Evolutionary conservation across 2,329 filamentous ascomycete genomes (phyloP).

Genomic region (Paraphaeosphaeria sporulosa): DNA sequence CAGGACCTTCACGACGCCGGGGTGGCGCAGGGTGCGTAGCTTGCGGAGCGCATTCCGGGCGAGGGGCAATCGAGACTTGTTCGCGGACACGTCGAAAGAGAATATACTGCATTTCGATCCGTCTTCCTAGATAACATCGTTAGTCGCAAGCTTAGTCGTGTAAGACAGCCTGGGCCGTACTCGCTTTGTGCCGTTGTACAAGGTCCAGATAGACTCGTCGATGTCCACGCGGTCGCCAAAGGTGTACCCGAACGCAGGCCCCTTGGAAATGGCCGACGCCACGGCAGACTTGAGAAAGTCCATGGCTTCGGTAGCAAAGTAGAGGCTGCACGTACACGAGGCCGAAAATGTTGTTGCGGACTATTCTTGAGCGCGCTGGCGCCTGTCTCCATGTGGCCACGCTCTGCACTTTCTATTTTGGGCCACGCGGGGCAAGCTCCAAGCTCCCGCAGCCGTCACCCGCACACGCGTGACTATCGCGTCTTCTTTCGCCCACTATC

Average conservation of each 20-base stretch:
- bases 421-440: slow-evolving; percentile 2
- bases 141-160: slow-evolving; percentile 23
- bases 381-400: slow-evolving; percentile 7
- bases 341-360: slow-evolving; percentile 8
- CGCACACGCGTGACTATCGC: slow-evolving; percentile 5
- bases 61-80: slow-evolving; percentile 81
- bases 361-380: slow-evolving; percentile 1
- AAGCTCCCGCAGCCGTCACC: background rate
- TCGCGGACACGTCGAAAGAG: slow-evolving; percentile 86
- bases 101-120: slow-evolving; percentile 95
- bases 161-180: slow-evolving; percentile 58
- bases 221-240: slow-evolving; percentile 93
- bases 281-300: slow-evolving; percentile 98
- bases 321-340: background rate
- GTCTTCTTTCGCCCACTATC: background rate
- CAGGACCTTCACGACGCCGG: slow-evolving; percentile 90
- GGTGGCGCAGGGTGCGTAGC: slow-evolving; percentile 89
- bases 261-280: slow-evolving; percentile 94
- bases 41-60: slow-evolving; percentile 95
- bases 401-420: slow-evolving; percentile 13
- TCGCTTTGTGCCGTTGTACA: slow-evolving; percentile 92
- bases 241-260: slow-evolving; percentile 88
- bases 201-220: slow-evolving; percentile 93
- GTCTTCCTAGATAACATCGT: slow-evolving; percentile 72
- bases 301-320: slow-evolving; percentile 62